phyloP scores from a whole-genome alignment of 169 alveolate species.

The Miamiensis avidus region DNA sequence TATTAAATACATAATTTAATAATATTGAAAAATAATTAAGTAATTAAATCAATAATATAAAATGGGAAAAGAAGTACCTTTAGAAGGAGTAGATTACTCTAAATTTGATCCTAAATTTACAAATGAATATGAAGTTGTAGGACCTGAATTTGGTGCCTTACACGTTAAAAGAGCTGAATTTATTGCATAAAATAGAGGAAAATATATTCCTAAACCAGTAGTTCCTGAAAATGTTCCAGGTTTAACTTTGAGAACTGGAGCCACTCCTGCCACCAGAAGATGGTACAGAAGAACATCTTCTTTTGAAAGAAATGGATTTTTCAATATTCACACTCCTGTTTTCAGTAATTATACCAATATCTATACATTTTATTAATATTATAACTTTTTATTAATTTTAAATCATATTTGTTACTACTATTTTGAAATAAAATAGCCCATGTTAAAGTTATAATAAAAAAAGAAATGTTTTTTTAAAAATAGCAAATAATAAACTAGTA shows the following conservation, averaged over 20 bases:
- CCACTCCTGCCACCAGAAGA: constrained; percentile 32
- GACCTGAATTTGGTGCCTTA: constrained; percentile 42
- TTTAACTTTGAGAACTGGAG: constrained; percentile 19
- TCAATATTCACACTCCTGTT: constrained; percentile 45
- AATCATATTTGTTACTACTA: no score
- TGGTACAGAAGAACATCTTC: constrained; percentile 51
- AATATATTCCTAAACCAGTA: constrained; percentile 17
- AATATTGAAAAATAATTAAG: no score
- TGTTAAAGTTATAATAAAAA: no score
- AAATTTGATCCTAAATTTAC: constrained; percentile 29
- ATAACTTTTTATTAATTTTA: no score
- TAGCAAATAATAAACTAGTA: no score
- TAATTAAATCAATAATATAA: no score
- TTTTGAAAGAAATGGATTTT: constrained; percentile 51
- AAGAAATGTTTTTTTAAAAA: no score
- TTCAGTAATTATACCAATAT: no score
- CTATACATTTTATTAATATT: no score
- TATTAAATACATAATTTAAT: no score
- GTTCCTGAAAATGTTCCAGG: constrained; percentile 34
- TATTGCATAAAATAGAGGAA: constrained; percentile 26
- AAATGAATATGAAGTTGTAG: constrained; percentile 36
- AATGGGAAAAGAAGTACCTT: constrained; percentile 22
- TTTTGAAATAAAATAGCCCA: no score
- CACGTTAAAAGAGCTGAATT: constrained; percentile 27
- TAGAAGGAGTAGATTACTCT: constrained; percentile 17